Evolutionary conservation across 768 basidiomycete genomes (phyloP).

Genomic region (Lactifluus pinguis): DNA sequence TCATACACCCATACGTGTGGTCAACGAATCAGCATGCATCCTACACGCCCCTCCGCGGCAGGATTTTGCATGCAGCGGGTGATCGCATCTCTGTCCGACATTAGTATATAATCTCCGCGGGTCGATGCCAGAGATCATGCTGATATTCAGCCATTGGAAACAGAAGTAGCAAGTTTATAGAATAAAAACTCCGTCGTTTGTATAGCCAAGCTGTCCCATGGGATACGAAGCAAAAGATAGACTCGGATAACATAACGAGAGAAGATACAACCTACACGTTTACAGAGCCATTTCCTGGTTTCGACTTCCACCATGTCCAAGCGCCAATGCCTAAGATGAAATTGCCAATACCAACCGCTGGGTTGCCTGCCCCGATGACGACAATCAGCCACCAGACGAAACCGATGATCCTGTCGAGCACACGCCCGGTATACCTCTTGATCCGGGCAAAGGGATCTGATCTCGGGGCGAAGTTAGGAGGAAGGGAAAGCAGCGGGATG

Average conservation of each 20-base stretch:
- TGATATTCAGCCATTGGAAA: background rate
- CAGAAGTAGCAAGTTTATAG: background rate
- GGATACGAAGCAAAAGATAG: background rate
- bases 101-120: background rate
- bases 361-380: conserved; percentile 68
- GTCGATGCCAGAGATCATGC: background rate
- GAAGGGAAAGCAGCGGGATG: conserved; percentile 41
- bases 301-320: conserved; percentile 41
- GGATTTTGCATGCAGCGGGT: background rate
- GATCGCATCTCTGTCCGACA: background rate
- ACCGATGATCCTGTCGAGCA: conserved; percentile 68
- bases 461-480: conserved; percentile 38
- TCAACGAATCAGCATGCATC: background rate
- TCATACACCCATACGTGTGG: background rate
- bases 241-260: background rate
- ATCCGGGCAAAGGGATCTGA: conserved; percentile 45
- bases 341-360: conserved; percentile 61
- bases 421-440: conserved; percentile 58
- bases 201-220: background rate
- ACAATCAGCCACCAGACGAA: conserved; percentile 70
- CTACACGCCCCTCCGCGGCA: background rate
- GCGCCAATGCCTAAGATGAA: conserved; percentile 57
- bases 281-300: conserved; percentile 1
- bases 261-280: background rate
- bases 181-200: background rate